phyloP scores from a whole-genome alignment of 2,329 filamentous ascomycete species.

The Camillea tinctor region DNA sequence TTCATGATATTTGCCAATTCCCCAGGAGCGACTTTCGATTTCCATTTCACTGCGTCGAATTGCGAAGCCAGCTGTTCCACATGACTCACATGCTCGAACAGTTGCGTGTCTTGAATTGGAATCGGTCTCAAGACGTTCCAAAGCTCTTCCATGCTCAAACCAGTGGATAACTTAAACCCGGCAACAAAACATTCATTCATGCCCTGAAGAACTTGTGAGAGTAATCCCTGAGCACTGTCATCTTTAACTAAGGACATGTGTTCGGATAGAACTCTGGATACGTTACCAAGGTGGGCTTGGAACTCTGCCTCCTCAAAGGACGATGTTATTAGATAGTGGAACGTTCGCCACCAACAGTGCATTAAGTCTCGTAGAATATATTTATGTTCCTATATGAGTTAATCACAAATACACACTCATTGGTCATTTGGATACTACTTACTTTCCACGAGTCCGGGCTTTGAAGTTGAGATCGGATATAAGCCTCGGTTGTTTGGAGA shows the following conservation, averaged over 20 bases:
- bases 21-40: slow-evolving; percentile 47
- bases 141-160: slow-evolving; percentile 74
- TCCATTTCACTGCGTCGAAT: slow-evolving; percentile 63
- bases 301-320: slow-evolving; percentile 63
- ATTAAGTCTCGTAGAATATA: slow-evolving; percentile 40
- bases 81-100: slow-evolving; percentile 46
- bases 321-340: slow-evolving; percentile 42
- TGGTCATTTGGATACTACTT: slow-evolving; percentile 9
- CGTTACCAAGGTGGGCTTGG: slow-evolving; percentile 59
- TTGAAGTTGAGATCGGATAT: slow-evolving; percentile 37
- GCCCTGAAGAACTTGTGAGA: slow-evolving; percentile 38
- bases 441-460: slow-evolving; percentile 33
- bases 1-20: slow-evolving; percentile 54
- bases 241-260: slow-evolving; percentile 28
- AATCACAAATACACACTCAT: not conserved
- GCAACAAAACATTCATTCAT: slow-evolving; percentile 61
- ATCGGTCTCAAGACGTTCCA: slow-evolving; percentile 72
- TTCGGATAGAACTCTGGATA: slow-evolving; percentile 42
- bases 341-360: slow-evolving; percentile 56
- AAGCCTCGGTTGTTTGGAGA: slow-evolving; percentile 42
- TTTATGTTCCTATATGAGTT: slow-evolving; percentile 30
- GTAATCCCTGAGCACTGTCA: slow-evolving; percentile 36
- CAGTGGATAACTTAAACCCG: slow-evolving; percentile 71
- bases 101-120: slow-evolving; percentile 47
- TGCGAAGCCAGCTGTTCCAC: slow-evolving; percentile 56